phyloP scores from a whole-genome alignment of 768 basidiomycete genomes.

The Megacollybia marginata region DNA sequence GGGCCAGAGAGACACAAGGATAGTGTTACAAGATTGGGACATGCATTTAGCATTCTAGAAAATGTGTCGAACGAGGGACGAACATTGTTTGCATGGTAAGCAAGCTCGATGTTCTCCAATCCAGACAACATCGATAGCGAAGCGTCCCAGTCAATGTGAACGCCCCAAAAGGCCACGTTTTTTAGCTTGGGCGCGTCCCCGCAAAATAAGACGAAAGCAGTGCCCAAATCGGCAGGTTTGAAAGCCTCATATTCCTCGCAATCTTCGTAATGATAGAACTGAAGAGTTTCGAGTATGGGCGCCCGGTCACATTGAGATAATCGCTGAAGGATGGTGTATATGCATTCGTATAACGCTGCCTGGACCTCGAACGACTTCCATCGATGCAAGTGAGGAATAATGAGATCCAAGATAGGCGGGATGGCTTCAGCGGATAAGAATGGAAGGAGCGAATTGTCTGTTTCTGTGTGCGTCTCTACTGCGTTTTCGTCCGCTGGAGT shows the following conservation, averaged over 20 bases:
- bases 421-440: conserved; percentile 1
- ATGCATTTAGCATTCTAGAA: conserved; percentile 38
- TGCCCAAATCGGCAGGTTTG: conserved; percentile 29
- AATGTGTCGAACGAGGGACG: conserved; percentile 55
- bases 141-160: conserved; percentile 61
- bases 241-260: conserved; percentile 34
- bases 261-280: conserved; percentile 52
- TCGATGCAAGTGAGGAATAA: conserved; percentile 14
- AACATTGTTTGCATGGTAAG: conserved; percentile 56
- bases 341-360: conserved; percentile 15
- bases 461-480: background rate
- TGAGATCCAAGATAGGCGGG: conserved; percentile 10
- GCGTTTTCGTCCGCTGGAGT: background rate
- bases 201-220: conserved; percentile 42
- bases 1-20: conserved; percentile 55
- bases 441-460: background rate
- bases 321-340: conserved; percentile 13
- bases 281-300: conserved; percentile 28
- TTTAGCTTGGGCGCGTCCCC: conserved; percentile 47
- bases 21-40: conserved; percentile 47
- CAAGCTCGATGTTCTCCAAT: conserved; percentile 47
- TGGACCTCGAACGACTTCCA: conserved; percentile 20
- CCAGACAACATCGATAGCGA: conserved; percentile 34
- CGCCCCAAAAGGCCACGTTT: conserved; percentile 52
- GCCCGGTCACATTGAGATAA: conserved; percentile 12